Base-by-base conservation (phyloP, 2,329 filamentous ascomycete genomes). In the Hymenoscyphus repandus region DNA sequence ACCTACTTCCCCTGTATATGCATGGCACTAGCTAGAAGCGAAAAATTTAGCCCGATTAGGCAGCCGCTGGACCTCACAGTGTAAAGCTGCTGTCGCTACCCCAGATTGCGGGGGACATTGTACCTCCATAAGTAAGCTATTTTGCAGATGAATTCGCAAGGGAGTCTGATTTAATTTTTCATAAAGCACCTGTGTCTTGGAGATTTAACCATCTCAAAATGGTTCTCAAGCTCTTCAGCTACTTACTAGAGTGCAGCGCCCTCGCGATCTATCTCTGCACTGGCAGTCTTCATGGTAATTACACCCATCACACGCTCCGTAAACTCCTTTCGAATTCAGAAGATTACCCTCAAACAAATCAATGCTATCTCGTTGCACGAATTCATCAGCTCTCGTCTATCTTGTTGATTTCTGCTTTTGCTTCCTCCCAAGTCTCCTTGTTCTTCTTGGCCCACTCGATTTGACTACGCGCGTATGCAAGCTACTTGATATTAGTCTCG, bases 371-470 rank as follows among this genome's bases (percentile, higher is more conserved):
- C 51, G 36, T 32, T 48, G 40, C 39, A 22, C 37, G 2, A 36
- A 5, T 20, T 27, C 46, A 55, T 66, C 51, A 70, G 54, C 58
- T 65, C 52, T 68, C 63, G 47, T 78, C 77, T 61, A 89, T 88
- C 70, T 86, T 87, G 50, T 80, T 74, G 50, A 88, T 82, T 64
- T 88, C 85, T 1, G 75, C 77, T 60, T 79, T 83, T 0, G 85
- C 85, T 62, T 88, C 85, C 52, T 85, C 82, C 85, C 85, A 89
- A 2, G 83, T 82, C 55, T 85, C 83, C 55, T 86, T 73, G 58
- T 85, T 88, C 64, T 85, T 83, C 63, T 80, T 81, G 2, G 85
- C 85, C 85, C 85, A 89, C 62, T 88, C 83, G 50, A 89, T 76
- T 62, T 89, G 85, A 65, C 80, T 83, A 63, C 79, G 80, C 10